Evolutionary conservation across 176 grass and related monocot genomes (phyloP).

Genomic region (Triticum aestivum): DNA sequence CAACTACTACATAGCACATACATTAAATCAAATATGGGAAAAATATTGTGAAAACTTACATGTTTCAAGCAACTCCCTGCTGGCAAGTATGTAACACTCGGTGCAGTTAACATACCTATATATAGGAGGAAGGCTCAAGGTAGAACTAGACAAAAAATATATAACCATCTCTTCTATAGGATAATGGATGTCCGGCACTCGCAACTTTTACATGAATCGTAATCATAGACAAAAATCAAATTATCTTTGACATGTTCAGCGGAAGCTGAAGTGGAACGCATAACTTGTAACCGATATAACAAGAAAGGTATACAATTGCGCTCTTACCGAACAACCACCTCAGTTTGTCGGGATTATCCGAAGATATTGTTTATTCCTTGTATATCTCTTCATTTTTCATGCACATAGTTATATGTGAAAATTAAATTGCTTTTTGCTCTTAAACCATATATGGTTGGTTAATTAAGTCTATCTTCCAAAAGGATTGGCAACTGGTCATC

Average conservation of each 20-base stretch:
- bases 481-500: too few species aligned
- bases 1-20: neutral
- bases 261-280: neutral
- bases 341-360: neutral
- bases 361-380: neutral
- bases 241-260: neutral
- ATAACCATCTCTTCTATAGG: neutral
- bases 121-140: neutral
- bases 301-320: neutral
- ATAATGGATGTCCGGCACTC: neutral
- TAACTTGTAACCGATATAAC: neutral
- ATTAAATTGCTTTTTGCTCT: neutral
- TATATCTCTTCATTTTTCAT: neutral
- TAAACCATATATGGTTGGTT: neutral
- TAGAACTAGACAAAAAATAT: neutral
- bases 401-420: neutral
- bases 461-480: neutral
- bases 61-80: neutral
- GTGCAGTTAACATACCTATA: constrained; percentile 1
- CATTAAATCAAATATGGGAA: neutral
- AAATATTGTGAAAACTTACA: neutral
- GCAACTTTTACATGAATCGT: neutral
- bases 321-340: neutral
- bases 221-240: neutral
- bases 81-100: neutral